Base-by-base conservation (phyloP, 148 eudicot species). In the Silene latifolia region DNA sequence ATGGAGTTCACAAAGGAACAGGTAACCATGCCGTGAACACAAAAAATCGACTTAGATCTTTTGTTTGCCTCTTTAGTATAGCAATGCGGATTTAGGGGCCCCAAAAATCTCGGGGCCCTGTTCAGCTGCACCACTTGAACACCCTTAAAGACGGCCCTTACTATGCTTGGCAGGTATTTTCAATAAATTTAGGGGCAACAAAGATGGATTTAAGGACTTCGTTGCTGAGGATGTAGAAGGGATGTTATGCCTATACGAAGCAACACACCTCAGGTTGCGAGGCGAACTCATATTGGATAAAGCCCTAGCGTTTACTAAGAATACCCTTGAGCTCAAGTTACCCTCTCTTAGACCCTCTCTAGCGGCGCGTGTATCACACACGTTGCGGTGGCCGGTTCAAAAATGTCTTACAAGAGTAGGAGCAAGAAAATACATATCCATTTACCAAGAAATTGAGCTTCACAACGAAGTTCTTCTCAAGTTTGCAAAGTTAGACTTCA, bases 401-500 rank as follows among this genome's bases (percentile, higher is more conserved):
- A 83, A 46, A 13, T 74, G 86, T 54, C 53, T 85, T 48, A 39
- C 77, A 25, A 80, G 91, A 21, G 23, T 87, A 0, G 89, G 85
- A 51, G 78, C 88, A 6, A 81, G 81, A 64, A 72, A 72, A 21
- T 80, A 78, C 20, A 84, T 89, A 0, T 47, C 85, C 3, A n/a
- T 83, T 61, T 87, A 83, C 20, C 77, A 82, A 15, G 14, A 77
- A 12, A 71, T 74, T 4, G 76, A 80, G 53, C 60, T 65, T 8
- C 82, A 76, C 59, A 47, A 77, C 65, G 8, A 73, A 35, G 14
- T 8, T 3, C 27, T 88, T 8, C 75, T 88, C 12, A 64, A 5
- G 27, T 80, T 89, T 10, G 85, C 88, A 5, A 87, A 87, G 53
- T 51, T 80, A 23, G 87, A 87, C 69, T 89, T 87, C 68, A 85